Evolutionary conservation across 2,329 filamentous ascomycete species (phyloP).

Genomic region (Exophiala viscosa): DNA sequence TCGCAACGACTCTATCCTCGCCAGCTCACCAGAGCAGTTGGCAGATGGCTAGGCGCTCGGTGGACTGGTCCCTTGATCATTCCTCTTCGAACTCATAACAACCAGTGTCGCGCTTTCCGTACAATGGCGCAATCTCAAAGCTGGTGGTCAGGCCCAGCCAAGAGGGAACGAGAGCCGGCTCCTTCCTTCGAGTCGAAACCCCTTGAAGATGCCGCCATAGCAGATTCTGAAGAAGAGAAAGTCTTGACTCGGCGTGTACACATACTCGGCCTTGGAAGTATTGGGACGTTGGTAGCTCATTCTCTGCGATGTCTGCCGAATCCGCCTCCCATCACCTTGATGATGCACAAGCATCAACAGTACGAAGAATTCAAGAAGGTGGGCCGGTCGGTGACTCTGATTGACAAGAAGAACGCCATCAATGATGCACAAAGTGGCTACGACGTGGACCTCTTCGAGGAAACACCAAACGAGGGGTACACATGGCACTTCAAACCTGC

Average conservation of each 20-base stretch:
- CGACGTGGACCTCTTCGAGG: slow-evolving; percentile 39
- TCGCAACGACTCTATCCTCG: slow-evolving; percentile 35
- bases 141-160: slow-evolving; percentile 19
- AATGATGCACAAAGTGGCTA: slow-evolving; percentile 43
- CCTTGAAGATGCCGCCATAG: slow-evolving; percentile 7
- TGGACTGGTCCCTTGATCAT: background rate
- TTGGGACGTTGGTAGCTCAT: slow-evolving; percentile 75
- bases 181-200: slow-evolving; percentile 13
- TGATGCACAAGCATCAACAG: slow-evolving; percentile 60
- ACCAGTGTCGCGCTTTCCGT: slow-evolving; percentile 2
- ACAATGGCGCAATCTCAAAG: slow-evolving; percentile 24
- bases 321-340: slow-evolving; percentile 70
- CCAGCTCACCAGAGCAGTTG: slow-evolving; percentile 32
- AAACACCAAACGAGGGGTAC: background rate
- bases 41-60: slow-evolving; percentile 12
- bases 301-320: slow-evolving; percentile 59
- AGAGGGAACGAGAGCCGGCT: background rate
- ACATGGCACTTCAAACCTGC: slow-evolving; percentile 17
- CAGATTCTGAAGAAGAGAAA: slow-evolving; percentile 18
- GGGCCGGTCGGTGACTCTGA: slow-evolving; percentile 32
- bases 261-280: slow-evolving; percentile 74
- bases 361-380: slow-evolving; percentile 35
- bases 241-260: slow-evolving; percentile 56
- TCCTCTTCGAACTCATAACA: background rate
- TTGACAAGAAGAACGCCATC: slow-evolving; percentile 38